Evolutionary conservation across 495 filamentous ascomycete species (phyloP).

Genomic region (Penicillium herquei): DNA sequence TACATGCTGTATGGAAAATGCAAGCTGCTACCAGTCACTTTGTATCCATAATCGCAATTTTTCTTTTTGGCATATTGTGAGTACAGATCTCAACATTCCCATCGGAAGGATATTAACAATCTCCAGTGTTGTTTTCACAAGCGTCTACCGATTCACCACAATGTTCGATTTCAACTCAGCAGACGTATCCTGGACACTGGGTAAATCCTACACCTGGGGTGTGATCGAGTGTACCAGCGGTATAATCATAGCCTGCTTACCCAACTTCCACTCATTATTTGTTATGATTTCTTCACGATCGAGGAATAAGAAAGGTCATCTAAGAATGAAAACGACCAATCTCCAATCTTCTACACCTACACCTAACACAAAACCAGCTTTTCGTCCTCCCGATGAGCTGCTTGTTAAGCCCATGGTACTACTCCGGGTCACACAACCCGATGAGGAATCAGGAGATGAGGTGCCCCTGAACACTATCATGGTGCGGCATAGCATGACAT

Average conservation of each 20-base stretch:
- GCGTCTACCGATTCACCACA: constrained; percentile 12
- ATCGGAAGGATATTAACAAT: neutral
- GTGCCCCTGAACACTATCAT: constrained; percentile 17
- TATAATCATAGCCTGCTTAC: constrained; percentile 15
- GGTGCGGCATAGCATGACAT: constrained; percentile 13
- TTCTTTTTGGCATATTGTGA: constrained; percentile 18
- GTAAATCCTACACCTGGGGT: constrained; percentile 14
- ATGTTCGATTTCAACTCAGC: constrained; percentile 7
- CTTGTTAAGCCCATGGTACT: constrained; percentile 4
- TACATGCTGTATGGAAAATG: constrained; percentile 41
- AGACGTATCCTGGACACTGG: constrained; percentile 16
- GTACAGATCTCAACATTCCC: neutral
- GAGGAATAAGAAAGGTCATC: neutral
- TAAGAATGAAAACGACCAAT: neutral
- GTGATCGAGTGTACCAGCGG: constrained; percentile 8
- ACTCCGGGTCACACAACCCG: constrained; percentile 1
- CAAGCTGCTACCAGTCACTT: constrained; percentile 18
- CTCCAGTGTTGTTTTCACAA: constrained; percentile 16
- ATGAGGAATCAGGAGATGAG: constrained; percentile 12
- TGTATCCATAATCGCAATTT: constrained; percentile 13
- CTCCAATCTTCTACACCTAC: too few species aligned
- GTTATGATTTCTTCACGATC: constrained; percentile 7
- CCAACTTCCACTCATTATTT: constrained; percentile 12
- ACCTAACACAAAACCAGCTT: neutral
- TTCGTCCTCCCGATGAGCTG: constrained; percentile 10